Conservation (phyloP, 139 green algal species). For the Picochlorum sp. region DNA sequence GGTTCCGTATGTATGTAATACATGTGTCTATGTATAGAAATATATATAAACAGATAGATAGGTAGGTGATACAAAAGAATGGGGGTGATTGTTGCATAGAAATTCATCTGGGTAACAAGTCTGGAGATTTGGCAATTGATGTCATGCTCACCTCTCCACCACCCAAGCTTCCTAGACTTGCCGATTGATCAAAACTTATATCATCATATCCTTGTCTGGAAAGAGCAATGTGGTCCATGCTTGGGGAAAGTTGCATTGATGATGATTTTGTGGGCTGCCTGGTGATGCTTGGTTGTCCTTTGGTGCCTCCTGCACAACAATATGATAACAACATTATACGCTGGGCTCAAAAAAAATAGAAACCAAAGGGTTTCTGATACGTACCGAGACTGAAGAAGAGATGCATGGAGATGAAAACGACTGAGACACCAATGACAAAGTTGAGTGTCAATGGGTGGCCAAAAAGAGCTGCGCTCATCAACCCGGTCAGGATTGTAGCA, state of each 20-base stretch:
- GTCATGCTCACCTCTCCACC: too few species aligned
- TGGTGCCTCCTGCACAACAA: constrained; percentile 8
- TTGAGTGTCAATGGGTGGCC: constrained; percentile 84
- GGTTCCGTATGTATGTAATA: too few species aligned
- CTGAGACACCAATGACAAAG: constrained; percentile 86
- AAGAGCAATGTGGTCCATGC: constrained; percentile 31
- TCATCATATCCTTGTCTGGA: neutral
- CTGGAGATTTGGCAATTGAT: too few species aligned
- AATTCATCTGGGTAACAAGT: too few species aligned
- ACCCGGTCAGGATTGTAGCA: constrained; percentile 88
- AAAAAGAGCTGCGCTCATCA: constrained; percentile 84
- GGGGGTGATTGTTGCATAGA: too few species aligned
- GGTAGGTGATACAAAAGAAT: too few species aligned
- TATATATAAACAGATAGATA: too few species aligned
- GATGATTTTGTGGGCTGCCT: neutral
- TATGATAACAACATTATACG: neutral
- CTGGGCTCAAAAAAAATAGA: neutral
- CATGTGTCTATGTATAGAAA: too few species aligned
- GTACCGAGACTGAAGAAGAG: constrained; percentile 61
- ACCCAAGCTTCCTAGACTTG: neutral
- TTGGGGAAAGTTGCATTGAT: constrained; percentile 25
- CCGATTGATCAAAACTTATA: neutral
- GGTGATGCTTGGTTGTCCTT: neutral
- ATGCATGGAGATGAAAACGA: constrained; percentile 99
- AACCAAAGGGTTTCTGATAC: neutral